A percentile compares a stretch with the other conserved stretches of the same genome.
Conservation (phyloP, 179 eudicot species). For the Beta lomatogona region DNA sequence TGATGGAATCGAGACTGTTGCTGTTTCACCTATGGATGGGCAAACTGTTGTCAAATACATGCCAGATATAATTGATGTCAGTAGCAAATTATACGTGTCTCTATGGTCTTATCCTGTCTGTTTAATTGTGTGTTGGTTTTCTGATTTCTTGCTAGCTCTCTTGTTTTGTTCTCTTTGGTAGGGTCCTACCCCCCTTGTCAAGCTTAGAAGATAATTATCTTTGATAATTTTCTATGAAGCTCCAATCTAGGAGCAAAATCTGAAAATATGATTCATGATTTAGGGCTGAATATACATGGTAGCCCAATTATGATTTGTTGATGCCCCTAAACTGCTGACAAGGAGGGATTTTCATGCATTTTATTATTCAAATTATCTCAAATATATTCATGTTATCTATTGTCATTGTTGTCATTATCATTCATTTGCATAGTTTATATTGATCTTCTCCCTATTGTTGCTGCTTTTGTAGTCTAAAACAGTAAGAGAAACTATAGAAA, state of each 20-base stretch:
- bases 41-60: slow-evolving; percentile 67
- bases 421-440: not conserved
- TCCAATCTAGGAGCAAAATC: not conserved
- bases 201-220: not conserved
- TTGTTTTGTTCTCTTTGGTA: not conserved
- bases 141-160: not conserved
- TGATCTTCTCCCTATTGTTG: not conserved
- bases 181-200: not conserved
- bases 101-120: not conserved
- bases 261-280: not conserved
- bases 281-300: not conserved
- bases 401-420: not conserved
- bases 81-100: slow-evolving; percentile 16
- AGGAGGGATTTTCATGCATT: not conserved
- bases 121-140: not conserved
- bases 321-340: not conserved
- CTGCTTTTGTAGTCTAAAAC: slow-evolving; percentile 50
- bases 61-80: slow-evolving; percentile 63
- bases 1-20: slow-evolving; percentile 57
- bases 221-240: not conserved
- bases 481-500: slow-evolving; percentile 77
- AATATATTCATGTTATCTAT: not conserved
- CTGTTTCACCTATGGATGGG: slow-evolving; percentile 76
- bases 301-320: not conserved
- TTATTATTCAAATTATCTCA: not conserved